A percentile compares a stretch with the other conserved stretches of the same genome.
These are phyloP conservation scores for Phytophthora brassicae DNA, from an alignment of 352 stramenopile genomes.

Conservation along the genomic window DNA sequence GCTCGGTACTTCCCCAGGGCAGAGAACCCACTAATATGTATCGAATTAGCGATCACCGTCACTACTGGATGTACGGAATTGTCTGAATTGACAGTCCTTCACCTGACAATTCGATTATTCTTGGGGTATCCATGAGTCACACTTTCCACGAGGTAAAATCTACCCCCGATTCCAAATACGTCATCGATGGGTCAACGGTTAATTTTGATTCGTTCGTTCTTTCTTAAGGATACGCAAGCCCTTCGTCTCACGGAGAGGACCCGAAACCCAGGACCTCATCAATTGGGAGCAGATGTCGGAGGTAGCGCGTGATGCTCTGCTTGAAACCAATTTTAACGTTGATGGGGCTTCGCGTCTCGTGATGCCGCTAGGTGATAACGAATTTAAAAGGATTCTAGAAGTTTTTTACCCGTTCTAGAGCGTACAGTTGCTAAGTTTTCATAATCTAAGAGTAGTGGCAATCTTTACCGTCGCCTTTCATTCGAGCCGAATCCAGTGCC, in stretches of 20 bases:
- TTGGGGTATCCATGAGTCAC: slow-evolving; percentile 1
- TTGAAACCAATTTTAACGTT: slow-evolving; percentile 6
- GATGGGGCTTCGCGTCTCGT: too few species aligned
- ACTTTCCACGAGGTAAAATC: neutral
- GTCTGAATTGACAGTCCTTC: slow-evolving; percentile 1
- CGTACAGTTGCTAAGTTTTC: neutral
- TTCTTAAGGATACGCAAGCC: slow-evolving; percentile 6
- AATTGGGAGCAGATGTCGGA: slow-evolving; percentile 18
- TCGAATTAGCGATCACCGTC: neutral
- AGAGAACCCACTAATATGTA: slow-evolving; percentile 6
- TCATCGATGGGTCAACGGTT: slow-evolving; percentile 5
- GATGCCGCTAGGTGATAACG: slow-evolving; percentile 6
- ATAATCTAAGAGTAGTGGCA: too few species aligned
- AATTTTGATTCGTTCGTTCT: slow-evolving; percentile 13
- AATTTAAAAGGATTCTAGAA: neutral
- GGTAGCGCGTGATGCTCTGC: neutral
- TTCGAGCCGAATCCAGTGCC: too few species aligned
- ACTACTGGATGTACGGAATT: slow-evolving; percentile 9
- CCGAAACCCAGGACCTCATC: slow-evolving; percentile 14
- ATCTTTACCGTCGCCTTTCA: too few species aligned
- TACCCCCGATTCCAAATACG: neutral
- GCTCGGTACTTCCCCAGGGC: slow-evolving; percentile 43
- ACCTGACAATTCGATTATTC: slow-evolving; percentile 7
- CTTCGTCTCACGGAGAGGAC: slow-evolving; percentile 12
- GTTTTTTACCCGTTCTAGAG: slow-evolving; percentile 10